phyloP scores from a whole-genome alignment of 257 asterid species.

The Anisodus acutangulus region DNA sequence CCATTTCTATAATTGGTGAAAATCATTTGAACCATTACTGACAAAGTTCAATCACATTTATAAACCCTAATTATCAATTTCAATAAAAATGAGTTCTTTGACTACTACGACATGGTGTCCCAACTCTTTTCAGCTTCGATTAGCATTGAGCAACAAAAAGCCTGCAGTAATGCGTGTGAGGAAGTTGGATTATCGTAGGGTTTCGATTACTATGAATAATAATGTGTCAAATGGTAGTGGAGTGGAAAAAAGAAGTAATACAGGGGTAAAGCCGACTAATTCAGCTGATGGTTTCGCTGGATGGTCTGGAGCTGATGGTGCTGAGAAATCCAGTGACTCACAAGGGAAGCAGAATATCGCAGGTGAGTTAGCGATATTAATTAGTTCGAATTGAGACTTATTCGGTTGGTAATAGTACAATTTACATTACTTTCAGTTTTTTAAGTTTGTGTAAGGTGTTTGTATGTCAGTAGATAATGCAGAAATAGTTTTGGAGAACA shows the following conservation, averaged over 20 bases:
- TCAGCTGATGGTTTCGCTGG: slow-evolving; percentile 68
- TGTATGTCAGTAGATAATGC: background rate
- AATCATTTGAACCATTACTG: background rate
- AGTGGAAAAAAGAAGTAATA: slow-evolving; percentile 46
- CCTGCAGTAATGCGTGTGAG: slow-evolving; percentile 46
- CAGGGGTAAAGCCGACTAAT: slow-evolving; percentile 53
- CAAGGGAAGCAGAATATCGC: slow-evolving; percentile 50
- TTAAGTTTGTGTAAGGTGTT: background rate
- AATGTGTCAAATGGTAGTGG: slow-evolving; percentile 47
- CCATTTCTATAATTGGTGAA: background rate
- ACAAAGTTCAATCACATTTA: background rate
- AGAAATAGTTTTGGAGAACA: background rate
- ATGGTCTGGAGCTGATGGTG: slow-evolving; percentile 67
- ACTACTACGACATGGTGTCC: slow-evolving; percentile 68
- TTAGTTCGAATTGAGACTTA: too few relatives aligned
- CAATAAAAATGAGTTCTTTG: slow-evolving; percentile 52
- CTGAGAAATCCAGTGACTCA: slow-evolving; percentile 48
- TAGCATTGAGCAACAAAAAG: slow-evolving; percentile 62
- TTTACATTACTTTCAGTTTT: background rate
- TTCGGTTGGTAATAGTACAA: background rate
- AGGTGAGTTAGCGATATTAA: slow-evolving; percentile 47
- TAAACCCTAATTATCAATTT: too few relatives aligned
- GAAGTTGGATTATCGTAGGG: slow-evolving; percentile 53
- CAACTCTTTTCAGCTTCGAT: slow-evolving; percentile 84
- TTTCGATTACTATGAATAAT: slow-evolving; percentile 44